Evolutionary conservation across 345 rosid genomes (phyloP), one percentile per base, ranked within the genome.

Genomic region (Eucalyptus shirleyi): DNA sequence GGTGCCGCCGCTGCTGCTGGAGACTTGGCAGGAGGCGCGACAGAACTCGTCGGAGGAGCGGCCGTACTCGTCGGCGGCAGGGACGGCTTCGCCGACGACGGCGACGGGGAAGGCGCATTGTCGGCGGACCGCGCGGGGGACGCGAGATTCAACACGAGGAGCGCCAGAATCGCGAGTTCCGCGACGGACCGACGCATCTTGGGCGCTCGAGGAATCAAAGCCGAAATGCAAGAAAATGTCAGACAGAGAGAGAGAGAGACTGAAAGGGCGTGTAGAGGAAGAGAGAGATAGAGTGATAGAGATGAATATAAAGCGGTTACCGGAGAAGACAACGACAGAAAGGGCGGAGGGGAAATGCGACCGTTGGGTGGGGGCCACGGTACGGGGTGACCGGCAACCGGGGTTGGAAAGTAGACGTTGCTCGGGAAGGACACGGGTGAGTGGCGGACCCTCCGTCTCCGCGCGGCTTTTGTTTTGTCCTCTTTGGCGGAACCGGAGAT

Each of bases 361-460:
- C 96, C 97, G 97, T 96, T 95, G 92, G 90, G 67, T 28, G 72
- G 87, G 65, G 28, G 47, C 42, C n/a, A 85, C 45, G 62, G 62
- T 56, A 56, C 69, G 69, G 87, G 28, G 47, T 77, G 83, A 77
- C 83, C 47, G 83, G 83, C 83, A 77, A 77, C 83, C 86, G 49
- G 60, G 89, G 67, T 4, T 92, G 94, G 89, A 45, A 92, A 85
- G 87, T 95, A 95, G 95, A 96, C 96, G 96, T 95, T 95, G 89
- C 83, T 86, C 60, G 91, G 91, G 88, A 49, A 83, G 87, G 89
- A 89, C 77, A 47, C 19, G 88, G 90, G 86, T 89, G 91, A 53
- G 30, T 56, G 62, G 69, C 21, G 55, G 88, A 55, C 59, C 89
- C 89, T 23, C 60, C 67, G 32, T 45, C 26, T 56, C 30, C 45